These are phyloP conservation scores for Ustulina deusta DNA, from an alignment of 2,329 filamentous ascomycete species.

Conservation along the genomic window DNA sequence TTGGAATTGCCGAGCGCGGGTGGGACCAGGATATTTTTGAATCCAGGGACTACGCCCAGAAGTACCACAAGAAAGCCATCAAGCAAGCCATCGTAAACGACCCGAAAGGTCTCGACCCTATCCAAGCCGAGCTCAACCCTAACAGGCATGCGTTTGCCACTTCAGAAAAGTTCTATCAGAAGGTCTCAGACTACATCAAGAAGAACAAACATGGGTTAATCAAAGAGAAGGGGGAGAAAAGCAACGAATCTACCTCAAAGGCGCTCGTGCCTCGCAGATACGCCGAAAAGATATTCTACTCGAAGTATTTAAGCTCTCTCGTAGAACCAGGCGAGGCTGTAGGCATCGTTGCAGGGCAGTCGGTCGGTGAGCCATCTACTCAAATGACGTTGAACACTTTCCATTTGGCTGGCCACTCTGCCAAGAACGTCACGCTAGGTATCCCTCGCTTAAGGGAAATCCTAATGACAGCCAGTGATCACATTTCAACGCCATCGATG, in stretches of 20 bases:
- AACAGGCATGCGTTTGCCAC: slow-evolving; percentile 84
- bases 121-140: slow-evolving; percentile 78
- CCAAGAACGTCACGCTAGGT: slow-evolving; percentile 98
- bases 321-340: slow-evolving; percentile 97
- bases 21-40: slow-evolving; percentile 58
- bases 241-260: slow-evolving; percentile 44
- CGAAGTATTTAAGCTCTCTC: slow-evolving; percentile 92
- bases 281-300: slow-evolving; percentile 85
- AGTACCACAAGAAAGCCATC: slow-evolving; percentile 83
- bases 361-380: slow-evolving; percentile 95
- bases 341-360: slow-evolving; percentile 96
- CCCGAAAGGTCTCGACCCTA: slow-evolving; percentile 76
- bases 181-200: slow-evolving; percentile 81
- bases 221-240: slow-evolving; percentile 60
- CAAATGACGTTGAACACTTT: slow-evolving; percentile 99
- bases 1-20: slow-evolving; percentile 71
- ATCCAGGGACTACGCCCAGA: slow-evolving; percentile 72
- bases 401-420: slow-evolving; percentile 97
- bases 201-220: slow-evolving; percentile 75
- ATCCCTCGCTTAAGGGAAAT: slow-evolving; percentile 98
- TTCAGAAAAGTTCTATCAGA: slow-evolving; percentile 85
- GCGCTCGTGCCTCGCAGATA: slow-evolving; percentile 66
- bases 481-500: slow-evolving; percentile 92
- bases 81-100: slow-evolving; percentile 74
- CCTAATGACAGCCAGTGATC: slow-evolving; percentile 92